Percentiles rank a stretch among this genome's conserved stretches.
These are phyloP conservation scores for Achaetomiella virescens DNA, from an alignment of 495 filamentous ascomycete species.

Conservation along the genomic window DNA sequence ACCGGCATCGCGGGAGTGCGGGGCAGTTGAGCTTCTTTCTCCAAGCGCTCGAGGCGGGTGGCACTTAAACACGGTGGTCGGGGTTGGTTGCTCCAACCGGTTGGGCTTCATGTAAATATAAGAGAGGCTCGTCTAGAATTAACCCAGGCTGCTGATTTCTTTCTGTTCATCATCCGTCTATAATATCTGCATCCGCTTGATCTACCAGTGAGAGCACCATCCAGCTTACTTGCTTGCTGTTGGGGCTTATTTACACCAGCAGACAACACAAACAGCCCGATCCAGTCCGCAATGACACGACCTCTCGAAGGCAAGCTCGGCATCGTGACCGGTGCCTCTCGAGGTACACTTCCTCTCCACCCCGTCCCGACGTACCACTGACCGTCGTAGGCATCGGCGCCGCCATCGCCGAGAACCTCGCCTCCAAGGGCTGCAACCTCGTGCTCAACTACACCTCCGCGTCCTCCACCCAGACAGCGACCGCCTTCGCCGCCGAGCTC, in stretches of 20 bases:
- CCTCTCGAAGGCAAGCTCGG: constrained; percentile 62
- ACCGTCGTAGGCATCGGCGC: constrained; percentile 69
- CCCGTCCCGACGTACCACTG: not conserved
- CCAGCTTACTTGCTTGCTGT: too few relatives aligned
- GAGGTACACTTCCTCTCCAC: constrained; percentile 44
- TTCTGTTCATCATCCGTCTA: not conserved
- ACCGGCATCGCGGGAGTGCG: constrained; percentile 10
- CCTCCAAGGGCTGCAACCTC: constrained; percentile 63
- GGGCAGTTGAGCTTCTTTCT: constrained; percentile 7
- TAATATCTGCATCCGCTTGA: not conserved
- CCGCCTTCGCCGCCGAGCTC: constrained; percentile 36
- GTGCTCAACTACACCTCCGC: constrained; percentile 65
- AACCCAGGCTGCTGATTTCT: not conserved
- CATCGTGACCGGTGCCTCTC: constrained; percentile 71
- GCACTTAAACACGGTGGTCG: not conserved
- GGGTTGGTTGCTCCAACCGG: too few relatives aligned
- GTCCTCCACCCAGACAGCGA: constrained; percentile 24
- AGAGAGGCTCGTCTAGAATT: not conserved
- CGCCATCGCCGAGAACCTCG: constrained; percentile 74
- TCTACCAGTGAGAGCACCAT: not conserved
- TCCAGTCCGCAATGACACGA: constrained; percentile 25
- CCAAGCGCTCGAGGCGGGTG: not conserved
- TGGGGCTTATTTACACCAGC: too few relatives aligned
- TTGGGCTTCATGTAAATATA: not conserved
- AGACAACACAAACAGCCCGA: not conserved